A percentile compares a stretch with the other conserved stretches of the same genome.
Evolutionary conservation across 768 basidiomycete genomes (phyloP).

Genomic region (Boletales sp.): DNA sequence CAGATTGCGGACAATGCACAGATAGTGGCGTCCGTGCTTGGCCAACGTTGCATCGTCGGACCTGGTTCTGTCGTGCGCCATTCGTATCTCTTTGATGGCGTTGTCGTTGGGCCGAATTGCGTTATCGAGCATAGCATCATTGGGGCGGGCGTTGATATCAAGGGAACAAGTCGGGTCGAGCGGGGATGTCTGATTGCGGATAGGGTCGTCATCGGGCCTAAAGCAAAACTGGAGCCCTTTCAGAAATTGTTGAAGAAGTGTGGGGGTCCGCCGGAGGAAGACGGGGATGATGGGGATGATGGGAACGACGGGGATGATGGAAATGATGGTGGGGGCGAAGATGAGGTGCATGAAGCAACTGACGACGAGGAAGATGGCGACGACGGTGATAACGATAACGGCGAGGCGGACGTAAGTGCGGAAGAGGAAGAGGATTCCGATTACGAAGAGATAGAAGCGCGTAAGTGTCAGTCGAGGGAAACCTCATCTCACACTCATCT

Average conservation of each 20-base stretch:
- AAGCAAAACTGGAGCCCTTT: constrained; percentile 63
- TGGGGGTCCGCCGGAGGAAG: constrained; percentile 29
- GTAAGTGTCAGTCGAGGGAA: constrained; percentile 38
- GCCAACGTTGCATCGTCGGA: constrained; percentile 71
- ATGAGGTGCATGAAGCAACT: constrained; percentile 31
- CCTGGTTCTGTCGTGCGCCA: constrained; percentile 62
- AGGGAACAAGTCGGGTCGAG: constrained; percentile 61
- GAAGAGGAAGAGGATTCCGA: constrained; percentile 49
- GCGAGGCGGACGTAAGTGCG: constrained; percentile 28
- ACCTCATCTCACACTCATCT: neutral
- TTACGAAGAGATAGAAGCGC: constrained; percentile 61
- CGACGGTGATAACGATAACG: constrained; percentile 34
- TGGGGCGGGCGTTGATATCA: constrained; percentile 71
- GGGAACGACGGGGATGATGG: constrained; percentile 18
- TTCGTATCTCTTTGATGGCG: constrained; percentile 83
- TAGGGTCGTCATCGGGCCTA: constrained; percentile 75
- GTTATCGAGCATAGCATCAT: constrained; percentile 78
- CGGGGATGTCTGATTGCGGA: constrained; percentile 81
- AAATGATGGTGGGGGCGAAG: constrained; percentile 31
- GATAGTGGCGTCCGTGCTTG: constrained; percentile 74
- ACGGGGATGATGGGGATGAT: constrained; percentile 29
- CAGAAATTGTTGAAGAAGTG: constrained; percentile 64
- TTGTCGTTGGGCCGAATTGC: constrained; percentile 65
- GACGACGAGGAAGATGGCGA: constrained; percentile 24
- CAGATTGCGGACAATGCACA: constrained; percentile 63